Evolutionary conservation across 768 basidiomycete genomes (phyloP).

Genomic region (Rossbeevera mucosa): DNA sequence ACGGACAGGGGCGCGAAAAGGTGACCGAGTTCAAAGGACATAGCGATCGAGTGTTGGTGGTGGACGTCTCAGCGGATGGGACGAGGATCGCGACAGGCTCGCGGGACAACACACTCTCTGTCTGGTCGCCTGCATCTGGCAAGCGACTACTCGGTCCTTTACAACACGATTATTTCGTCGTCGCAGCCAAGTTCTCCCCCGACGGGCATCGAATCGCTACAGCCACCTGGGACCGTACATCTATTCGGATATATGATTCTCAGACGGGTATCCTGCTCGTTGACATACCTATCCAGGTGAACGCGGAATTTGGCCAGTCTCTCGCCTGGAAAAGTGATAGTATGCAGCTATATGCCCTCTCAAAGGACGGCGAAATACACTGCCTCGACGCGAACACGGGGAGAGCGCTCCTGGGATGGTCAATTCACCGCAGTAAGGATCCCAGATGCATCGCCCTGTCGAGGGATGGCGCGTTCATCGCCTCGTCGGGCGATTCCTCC

Average conservation of each 20-base stretch:
- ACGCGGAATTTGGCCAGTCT: not conserved
- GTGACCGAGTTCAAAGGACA: not conserved
- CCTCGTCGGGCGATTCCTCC: not conserved
- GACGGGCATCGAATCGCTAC: not conserved
- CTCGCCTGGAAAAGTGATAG: not conserved
- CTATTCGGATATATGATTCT: not conserved
- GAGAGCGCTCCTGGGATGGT: not conserved
- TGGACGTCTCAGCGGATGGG: not conserved
- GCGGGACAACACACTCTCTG: not conserved
- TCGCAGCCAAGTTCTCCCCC: not conserved
- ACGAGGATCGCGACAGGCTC: not conserved
- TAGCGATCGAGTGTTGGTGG: not conserved
- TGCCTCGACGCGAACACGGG: not conserved
- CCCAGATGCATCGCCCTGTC: not conserved
- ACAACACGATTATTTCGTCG: not conserved
- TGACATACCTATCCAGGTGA: not conserved
- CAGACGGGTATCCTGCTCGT: not conserved
- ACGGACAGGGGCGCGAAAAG: not conserved
- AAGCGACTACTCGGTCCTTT: not conserved
- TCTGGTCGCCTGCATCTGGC: not conserved
- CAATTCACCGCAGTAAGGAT: not conserved
- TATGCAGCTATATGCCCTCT: not conserved
- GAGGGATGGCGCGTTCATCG: not conserved
- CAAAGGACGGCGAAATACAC: not conserved
- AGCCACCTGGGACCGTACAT: not conserved